Base-by-base conservation (phyloP, 1,139 yeast species). In the Candida sp. region DNA sequence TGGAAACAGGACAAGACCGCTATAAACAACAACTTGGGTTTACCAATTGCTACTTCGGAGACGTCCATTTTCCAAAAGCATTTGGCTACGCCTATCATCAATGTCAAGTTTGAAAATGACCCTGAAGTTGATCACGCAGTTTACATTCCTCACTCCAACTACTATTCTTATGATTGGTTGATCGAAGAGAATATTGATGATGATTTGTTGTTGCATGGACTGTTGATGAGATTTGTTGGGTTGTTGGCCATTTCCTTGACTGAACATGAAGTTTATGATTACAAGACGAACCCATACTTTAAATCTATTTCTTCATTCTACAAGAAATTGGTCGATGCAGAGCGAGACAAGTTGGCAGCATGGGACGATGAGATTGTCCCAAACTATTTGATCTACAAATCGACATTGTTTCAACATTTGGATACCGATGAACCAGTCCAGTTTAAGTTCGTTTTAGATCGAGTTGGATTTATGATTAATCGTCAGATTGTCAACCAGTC, bases 251-350 rank as follows among this genome's bases (percentile, higher is more conserved):
- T 77, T 7, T 62, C 74, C 3, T 59, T 77, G 34, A 67, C 77
- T 51, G 82, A 77, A 49, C 78, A 70, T 50, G 81, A 77, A 51
- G 74, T 76, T n/a, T 69, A 73, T 7, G 71, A 72, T 50, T 65
- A 63, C 53, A 66, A 63, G 39, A 61, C 73, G 0, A 42, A 54
- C 2, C 53, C 59, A 4, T 73, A 72, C 57, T 61, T 68, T 42
- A 47, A 55, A 5, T 53, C 54, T 17, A 62, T 72, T 9, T 54
- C 50, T 7, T 34, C 52, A 0, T 63, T 58, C 37, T 69, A 66
- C 42, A 52, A 59, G 2, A 45, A 52, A 2, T 59, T 72, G 32
- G 30, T 59, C n/a, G 34, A 43, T 0, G 51, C 52, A 1, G 54
- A 66, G 44, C n/a, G 44, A 3, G 48, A 55, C 0, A 45, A 39